A percentile compares a stretch with the other conserved stretches of the same genome.
phyloP scores from a whole-genome alignment of 73 alveolate genomes.

The Paramecium sexaurelia region DNA sequence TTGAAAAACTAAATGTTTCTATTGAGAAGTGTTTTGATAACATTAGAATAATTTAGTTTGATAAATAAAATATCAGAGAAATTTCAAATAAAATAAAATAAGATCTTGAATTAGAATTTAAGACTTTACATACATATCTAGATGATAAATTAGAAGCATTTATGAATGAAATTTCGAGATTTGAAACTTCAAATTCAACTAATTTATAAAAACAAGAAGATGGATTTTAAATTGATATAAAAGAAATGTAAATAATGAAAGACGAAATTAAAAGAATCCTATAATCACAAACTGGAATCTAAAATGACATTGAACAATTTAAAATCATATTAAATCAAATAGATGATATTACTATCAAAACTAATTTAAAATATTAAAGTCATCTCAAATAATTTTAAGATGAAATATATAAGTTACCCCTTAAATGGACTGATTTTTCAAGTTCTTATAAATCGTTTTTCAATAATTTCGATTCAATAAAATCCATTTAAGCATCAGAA shows the following conservation, averaged over 20 bases:
- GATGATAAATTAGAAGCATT: not conserved
- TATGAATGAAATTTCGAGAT: not conserved
- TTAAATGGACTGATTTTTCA: not conserved
- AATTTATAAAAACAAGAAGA: not conserved
- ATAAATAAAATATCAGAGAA: not conserved
- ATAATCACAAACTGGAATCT: not conserved
- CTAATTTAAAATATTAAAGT: not conserved
- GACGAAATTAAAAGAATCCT: constrained; percentile 1
- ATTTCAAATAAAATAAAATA: not conserved
- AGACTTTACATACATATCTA: not conserved
- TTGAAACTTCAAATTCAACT: not conserved
- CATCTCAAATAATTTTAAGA: not conserved
- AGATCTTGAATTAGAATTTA: constrained; percentile 29
- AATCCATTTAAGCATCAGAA: not conserved
- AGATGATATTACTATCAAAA: not conserved
- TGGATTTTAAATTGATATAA: not conserved
- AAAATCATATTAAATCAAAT: not conserved
- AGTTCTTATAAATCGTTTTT: not conserved
- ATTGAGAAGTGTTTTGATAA: constrained; percentile 2
- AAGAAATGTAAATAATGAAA: constrained; percentile 33
- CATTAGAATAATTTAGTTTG: constrained; percentile 7
- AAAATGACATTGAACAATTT: not conserved
- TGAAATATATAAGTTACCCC: not conserved
- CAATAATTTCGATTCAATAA: not conserved
- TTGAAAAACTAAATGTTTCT: constrained; percentile 21